A percentile compares a stretch with the other conserved stretches of the same genome.
phyloP scores from a whole-genome alignment of 108 stramenopile genomes.

The Fistulifera solaris region DNA sequence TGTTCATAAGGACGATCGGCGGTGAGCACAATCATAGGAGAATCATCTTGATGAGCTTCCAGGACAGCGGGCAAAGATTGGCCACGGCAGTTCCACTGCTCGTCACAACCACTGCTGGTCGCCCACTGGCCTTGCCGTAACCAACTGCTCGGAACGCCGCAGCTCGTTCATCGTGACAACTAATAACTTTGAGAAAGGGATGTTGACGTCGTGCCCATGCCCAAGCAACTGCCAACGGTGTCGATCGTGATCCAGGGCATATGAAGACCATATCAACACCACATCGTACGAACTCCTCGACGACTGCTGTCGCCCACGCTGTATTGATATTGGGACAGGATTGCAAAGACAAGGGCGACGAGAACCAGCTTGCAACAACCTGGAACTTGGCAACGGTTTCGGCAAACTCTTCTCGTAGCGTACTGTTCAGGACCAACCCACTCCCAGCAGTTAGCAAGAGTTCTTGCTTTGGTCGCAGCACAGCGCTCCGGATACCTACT shows the following conservation, averaged over 20 bases:
- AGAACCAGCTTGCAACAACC: conserved; percentile 65
- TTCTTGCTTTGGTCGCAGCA: conserved; percentile 18
- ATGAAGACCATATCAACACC: conserved; percentile 80
- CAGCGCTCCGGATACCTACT: conserved; percentile 69
- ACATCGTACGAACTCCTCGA: conserved; percentile 83
- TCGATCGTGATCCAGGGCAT: conserved; percentile 88
- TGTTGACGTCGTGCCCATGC: conserved; percentile 49
- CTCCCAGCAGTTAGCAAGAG: conserved; percentile 36
- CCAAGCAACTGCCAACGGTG: conserved; percentile 79
- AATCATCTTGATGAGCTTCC: conserved; percentile 70
- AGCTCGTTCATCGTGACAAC: conserved; percentile 89
- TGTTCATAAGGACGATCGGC: conserved; percentile 91
- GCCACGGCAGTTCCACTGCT: conserved; percentile 90
- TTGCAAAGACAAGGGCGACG: conserved; percentile 68
- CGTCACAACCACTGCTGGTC: conserved; percentile 81
- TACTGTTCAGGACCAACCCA: conserved; percentile 78
- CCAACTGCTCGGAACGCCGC: conserved; percentile 90
- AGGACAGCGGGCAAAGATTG: conserved; percentile 84
- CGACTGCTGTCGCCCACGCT: conserved; percentile 81
- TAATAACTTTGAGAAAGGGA: conserved; percentile 49
- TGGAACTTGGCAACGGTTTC: conserved; percentile 72
- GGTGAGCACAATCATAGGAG: conserved; percentile 79
- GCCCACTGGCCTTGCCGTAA: conserved; percentile 55
- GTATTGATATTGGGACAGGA: conserved; percentile 59
- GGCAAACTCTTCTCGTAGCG: conserved; percentile 75